Base-by-base conservation (phyloP, 495 filamentous ascomycete species). In the Pseudomonodictys pantanalensis region DNA sequence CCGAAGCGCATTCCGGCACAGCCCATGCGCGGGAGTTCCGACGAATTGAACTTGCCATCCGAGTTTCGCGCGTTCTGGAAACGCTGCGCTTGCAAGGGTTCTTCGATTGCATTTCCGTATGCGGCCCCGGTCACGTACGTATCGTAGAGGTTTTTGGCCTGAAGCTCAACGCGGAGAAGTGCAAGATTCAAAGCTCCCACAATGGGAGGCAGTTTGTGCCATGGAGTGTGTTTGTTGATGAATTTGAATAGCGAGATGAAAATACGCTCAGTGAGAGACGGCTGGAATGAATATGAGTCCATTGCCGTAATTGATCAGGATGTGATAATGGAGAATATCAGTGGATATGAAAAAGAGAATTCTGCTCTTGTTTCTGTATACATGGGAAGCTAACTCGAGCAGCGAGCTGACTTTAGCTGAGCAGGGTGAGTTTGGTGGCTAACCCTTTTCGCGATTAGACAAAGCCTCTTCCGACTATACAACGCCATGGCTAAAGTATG, bases 1-100 rank as follows among this genome's bases (percentile, higher is more conserved):
- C 73, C 74, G 25, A 76, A 72, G 3, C 75, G 68, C 75, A 78
- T 76, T 1, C 74, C 72, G 0, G 65, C 35, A 47, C 75, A 78
- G 12, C 76, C 76, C 76, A 78, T 78, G 24, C 74, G 23, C 0
- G 73, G 66, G 24, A 77, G 23, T n/a, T 71, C 68, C 8, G 72
- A 53, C 2, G 64, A 67, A 59, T 77, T 76, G 67, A 72, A 76
- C 43, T 71, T 62, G 41, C 75, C 75, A 64, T 76, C 72, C 23
- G 73, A 75, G 64, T 76, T 61, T 3, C 75, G 68, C 12, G 69
- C 70, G 4, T 38, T 58, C 3, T 70, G 45, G 51, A 60, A 76
- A n/a, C 68, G 60, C 43, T 72, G 62, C 4, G 47, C 44, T 54
- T 71, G 55, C 9, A 68, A 69, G 17, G 60, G 65, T 15, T 51